These are phyloP conservation scores for Elongisporangium undulatum DNA, from an alignment of 352 stramenopile species.

Conservation along the genomic window DNA sequence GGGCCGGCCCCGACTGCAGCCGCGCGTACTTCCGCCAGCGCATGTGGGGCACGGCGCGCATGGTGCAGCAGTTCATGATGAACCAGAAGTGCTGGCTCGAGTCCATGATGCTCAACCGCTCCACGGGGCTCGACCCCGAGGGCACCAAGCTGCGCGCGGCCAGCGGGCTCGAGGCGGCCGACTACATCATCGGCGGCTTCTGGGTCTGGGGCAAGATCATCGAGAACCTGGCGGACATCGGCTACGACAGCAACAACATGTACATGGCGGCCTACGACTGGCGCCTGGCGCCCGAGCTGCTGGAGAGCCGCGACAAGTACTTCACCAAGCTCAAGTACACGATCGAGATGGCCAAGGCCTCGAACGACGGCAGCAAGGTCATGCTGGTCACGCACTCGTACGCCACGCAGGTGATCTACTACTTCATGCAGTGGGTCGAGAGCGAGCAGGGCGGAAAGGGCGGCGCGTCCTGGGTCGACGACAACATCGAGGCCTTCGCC, in stretches of 20 bases:
- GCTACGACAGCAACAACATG: constrained; percentile 91
- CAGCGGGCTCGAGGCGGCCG: constrained; percentile 88
- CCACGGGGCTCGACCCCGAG: constrained; percentile 87
- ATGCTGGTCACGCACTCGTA: constrained; percentile 93
- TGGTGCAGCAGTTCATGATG: constrained; percentile 87
- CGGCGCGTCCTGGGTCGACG: constrained; percentile 90
- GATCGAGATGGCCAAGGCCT: constrained; percentile 87
- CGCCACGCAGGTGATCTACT: constrained; percentile 88
- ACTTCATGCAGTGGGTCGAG: constrained; percentile 96
- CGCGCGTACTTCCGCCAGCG: constrained; percentile 89
- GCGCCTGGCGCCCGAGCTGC: constrained; percentile 61
- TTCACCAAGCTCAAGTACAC: constrained; percentile 93
- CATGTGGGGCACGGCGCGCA: constrained; percentile 90
- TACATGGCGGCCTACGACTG: constrained; percentile 88
- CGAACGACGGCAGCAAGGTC: constrained; percentile 77
- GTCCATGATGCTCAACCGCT: constrained; percentile 90
- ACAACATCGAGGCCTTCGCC: constrained; percentile 88
- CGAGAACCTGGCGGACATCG: constrained; percentile 88
- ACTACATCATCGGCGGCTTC: constrained; percentile 93
- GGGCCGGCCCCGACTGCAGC: constrained; percentile 87
- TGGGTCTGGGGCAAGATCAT: constrained; percentile 94
- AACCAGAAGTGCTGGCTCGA: constrained; percentile 91
- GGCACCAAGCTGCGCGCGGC: constrained; percentile 76
- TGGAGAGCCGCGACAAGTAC: constrained; percentile 81
- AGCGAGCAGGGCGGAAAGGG: constrained; percentile 76